phyloP scores from a whole-genome alignment of 2,329 filamentous ascomycete genomes.

The Mollisia scopiformis region DNA sequence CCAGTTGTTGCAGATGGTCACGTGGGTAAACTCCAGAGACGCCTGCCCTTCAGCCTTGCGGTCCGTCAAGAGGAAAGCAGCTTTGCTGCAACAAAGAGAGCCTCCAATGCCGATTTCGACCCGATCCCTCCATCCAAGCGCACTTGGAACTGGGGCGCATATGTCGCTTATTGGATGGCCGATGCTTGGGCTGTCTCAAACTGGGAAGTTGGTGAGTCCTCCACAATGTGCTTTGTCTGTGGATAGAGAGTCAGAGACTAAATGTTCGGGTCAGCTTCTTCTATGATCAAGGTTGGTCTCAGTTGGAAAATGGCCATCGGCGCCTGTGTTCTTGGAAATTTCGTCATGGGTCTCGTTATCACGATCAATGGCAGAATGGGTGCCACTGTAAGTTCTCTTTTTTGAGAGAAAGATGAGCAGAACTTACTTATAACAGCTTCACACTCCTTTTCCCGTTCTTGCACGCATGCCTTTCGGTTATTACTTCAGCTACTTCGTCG shows the following conservation, averaged over 20 bases:
- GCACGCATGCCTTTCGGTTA: slow-evolving; percentile 19
- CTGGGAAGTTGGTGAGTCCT: slow-evolving; percentile 23
- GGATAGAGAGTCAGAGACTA: neutral
- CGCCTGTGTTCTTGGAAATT: slow-evolving; percentile 45
- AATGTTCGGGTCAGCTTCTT: slow-evolving; percentile 18
- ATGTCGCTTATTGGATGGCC: slow-evolving; percentile 25
- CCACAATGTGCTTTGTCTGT: neutral
- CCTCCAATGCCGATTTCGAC: slow-evolving; percentile 25
- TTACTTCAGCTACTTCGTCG: slow-evolving; percentile 19
- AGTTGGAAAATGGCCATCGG: slow-evolving; percentile 58
- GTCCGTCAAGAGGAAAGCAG: slow-evolving; percentile 25
- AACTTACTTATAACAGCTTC: slow-evolving; percentile 16
- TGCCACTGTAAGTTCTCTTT: slow-evolving; percentile 23
- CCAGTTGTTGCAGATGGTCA: slow-evolving; percentile 12
- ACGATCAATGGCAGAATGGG: slow-evolving; percentile 46
- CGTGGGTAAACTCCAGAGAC: slow-evolving; percentile 13
- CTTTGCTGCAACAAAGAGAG: slow-evolving; percentile 17
- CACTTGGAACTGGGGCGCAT: slow-evolving; percentile 20
- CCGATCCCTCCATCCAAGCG: slow-evolving; percentile 21
- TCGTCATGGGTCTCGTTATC: slow-evolving; percentile 41
- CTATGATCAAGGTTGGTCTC: slow-evolving; percentile 27
- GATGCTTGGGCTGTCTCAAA: slow-evolving; percentile 25
- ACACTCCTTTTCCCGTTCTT: slow-evolving; percentile 17
- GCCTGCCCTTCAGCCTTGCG: slow-evolving; percentile 17
- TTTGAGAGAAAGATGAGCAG: slow-evolving; percentile 4